phyloP scores from a whole-genome alignment of 306 rosid species.

The Malus asiatica region DNA sequence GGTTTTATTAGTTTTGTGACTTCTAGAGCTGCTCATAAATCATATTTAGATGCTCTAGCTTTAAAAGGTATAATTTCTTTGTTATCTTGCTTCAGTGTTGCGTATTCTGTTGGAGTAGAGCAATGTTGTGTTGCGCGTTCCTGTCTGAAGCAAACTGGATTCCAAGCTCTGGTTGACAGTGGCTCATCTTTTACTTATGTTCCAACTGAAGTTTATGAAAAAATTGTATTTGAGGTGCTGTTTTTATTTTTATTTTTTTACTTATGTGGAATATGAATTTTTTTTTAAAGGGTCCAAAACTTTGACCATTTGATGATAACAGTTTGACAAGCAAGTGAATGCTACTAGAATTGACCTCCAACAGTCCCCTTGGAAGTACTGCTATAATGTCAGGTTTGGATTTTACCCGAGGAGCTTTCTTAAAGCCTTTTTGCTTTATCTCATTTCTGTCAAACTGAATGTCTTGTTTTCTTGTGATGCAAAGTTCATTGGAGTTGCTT shows the following conservation, averaged over 20 bases:
- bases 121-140: slow-evolving; percentile 43
- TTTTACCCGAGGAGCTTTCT: not conserved
- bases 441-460: slow-evolving; percentile 17
- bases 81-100: slow-evolving; percentile 22
- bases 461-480: slow-evolving; percentile 5
- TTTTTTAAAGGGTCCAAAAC: slow-evolving; percentile 8
- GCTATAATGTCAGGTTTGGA: slow-evolving; percentile 47
- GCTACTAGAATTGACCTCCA: slow-evolving; percentile 27
- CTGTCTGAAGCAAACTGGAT: slow-evolving; percentile 37
- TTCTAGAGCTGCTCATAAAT: not conserved
- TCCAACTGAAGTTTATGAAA: slow-evolving; percentile 33
- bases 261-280: not conserved
- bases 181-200: slow-evolving; percentile 59
- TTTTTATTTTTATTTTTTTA: not conserved
- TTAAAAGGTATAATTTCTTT: not conserved
- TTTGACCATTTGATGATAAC: slow-evolving; percentile 14
- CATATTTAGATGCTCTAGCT: not conserved
- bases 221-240: slow-evolving; percentile 41
- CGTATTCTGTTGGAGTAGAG: slow-evolving; percentile 47
- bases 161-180: slow-evolving; percentile 43
- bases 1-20: not conserved
- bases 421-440: not conserved
- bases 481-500: slow-evolving; percentile 30
- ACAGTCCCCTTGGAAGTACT: slow-evolving; percentile 36
- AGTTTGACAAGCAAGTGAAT: slow-evolving; percentile 54